Percentiles rank a stretch among this genome's conserved stretches.
Conservation (phyloP, 371 early-diverging fungal species). For the Mucor indicus region DNA sequence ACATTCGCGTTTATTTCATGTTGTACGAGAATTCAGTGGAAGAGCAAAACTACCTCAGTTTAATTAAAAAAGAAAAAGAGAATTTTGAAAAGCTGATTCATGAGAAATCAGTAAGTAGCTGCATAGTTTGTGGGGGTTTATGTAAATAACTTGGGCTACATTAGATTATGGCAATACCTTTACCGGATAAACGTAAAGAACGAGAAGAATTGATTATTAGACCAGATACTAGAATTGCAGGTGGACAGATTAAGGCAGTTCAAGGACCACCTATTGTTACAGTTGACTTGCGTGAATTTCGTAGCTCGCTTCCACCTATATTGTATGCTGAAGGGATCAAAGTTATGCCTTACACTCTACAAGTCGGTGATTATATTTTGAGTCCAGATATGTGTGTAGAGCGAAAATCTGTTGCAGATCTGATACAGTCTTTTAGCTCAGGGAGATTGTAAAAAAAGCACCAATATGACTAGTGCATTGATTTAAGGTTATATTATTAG, state of each 20-base stretch:
- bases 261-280: constrained; percentile 54
- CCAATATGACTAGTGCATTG: no score
- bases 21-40: constrained; percentile 93
- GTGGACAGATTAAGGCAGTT: constrained; percentile 37
- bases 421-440: constrained; percentile 78
- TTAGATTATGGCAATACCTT: constrained; percentile 71
- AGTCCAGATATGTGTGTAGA: constrained; percentile 90
- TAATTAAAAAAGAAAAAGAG: constrained; percentile 87
- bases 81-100: constrained; percentile 92
- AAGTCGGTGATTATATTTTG: constrained; percentile 95
- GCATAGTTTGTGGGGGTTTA: neutral
- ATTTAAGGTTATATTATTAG: no score
- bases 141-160: neutral
- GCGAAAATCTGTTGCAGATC: constrained; percentile 90
- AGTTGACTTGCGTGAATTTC: constrained; percentile 95
- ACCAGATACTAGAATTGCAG: constrained; percentile 55
- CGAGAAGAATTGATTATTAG: constrained; percentile 52
- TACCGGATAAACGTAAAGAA: constrained; percentile 38
- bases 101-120: constrained; percentile 83
- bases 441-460: constrained; percentile 91
- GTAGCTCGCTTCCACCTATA: constrained; percentile 87
- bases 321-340: constrained; percentile 79
- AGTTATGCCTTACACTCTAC: constrained; percentile 82
- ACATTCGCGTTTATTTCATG: constrained; percentile 85
- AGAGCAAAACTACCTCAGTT: constrained; percentile 88